A percentile compares a stretch with the other conserved stretches of the same genome.
These are phyloP conservation scores for Lodderomyces jiufengensis DNA, from an alignment of 1,139 yeast species.

Conservation along the genomic window DNA sequence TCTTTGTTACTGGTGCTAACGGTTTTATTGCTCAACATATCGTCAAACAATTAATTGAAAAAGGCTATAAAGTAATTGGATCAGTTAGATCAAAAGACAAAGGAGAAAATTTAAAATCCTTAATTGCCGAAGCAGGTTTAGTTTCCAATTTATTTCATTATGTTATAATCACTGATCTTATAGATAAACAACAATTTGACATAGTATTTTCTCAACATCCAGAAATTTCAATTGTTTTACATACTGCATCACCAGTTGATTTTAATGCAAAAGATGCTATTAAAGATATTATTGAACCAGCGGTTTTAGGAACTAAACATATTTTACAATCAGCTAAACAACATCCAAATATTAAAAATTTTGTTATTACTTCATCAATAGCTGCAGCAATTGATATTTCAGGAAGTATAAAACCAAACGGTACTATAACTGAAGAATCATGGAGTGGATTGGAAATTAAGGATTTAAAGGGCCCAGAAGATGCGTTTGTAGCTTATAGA, in stretches of 20 bases:
- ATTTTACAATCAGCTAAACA: conserved; percentile 21
- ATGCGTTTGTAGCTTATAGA: conserved; percentile 33
- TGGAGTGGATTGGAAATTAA: conserved; percentile 31
- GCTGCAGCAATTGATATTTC: conserved; percentile 17
- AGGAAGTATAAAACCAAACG: conserved; percentile 15
- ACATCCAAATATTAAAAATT: conserved; percentile 22
- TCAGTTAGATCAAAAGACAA: conserved; percentile 26
- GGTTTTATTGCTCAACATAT: conserved; percentile 52
- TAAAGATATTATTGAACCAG: conserved; percentile 30
- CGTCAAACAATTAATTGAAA: conserved; percentile 22
- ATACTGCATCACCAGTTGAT: conserved; percentile 36
- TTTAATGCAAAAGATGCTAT: conserved; percentile 20
- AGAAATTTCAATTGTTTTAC: conserved; percentile 52
- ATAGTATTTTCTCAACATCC: conserved; percentile 45
- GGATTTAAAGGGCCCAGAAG: conserved; percentile 20
- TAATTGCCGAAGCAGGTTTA: conserved; percentile 13
- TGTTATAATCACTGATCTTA: conserved; percentile 27
- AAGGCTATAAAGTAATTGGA: conserved; percentile 26
- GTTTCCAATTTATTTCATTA: conserved; percentile 21
- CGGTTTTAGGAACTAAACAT: conserved; percentile 30
- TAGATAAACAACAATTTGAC: conserved; percentile 49
- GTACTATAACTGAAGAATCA: conserved; percentile 22
- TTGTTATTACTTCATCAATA: conserved; percentile 28
- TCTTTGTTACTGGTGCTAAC: conserved; percentile 53
- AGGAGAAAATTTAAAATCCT: conserved; percentile 21